Conservation (phyloP, 2,329 filamentous ascomycete species). For the Xylariales sp. region DNA sequence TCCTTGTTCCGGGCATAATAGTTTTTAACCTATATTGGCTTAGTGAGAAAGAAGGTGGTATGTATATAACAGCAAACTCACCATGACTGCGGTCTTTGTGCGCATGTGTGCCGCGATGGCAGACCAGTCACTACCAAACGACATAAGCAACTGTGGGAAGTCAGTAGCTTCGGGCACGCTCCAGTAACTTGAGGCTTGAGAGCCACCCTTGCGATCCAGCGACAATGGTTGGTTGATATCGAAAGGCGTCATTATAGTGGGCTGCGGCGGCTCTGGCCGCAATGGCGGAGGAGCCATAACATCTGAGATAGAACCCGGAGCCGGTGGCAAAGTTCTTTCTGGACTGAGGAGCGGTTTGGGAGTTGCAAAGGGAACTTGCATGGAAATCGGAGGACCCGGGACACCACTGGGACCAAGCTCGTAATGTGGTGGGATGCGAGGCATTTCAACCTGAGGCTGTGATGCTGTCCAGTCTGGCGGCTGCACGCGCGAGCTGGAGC, state of each 20-base stretch:
- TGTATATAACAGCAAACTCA: slow-evolving; percentile 34
- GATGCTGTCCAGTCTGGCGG: slow-evolving; percentile 33
- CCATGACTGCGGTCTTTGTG: slow-evolving; percentile 84
- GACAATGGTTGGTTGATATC: slow-evolving; percentile 40
- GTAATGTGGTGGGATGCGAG: slow-evolving; percentile 37
- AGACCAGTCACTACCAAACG: slow-evolving; percentile 76
- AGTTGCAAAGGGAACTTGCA: slow-evolving; percentile 23
- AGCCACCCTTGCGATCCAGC: slow-evolving; percentile 46
- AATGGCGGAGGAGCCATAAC: slow-evolving; percentile 54
- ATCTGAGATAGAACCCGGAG: slow-evolving; percentile 39
- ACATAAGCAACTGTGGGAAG: slow-evolving; percentile 65
- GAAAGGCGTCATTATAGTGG: slow-evolving; percentile 42
- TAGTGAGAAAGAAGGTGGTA: slow-evolving; percentile 12
- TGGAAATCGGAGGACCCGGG: slow-evolving; percentile 36
- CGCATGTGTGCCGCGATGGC: slow-evolving; percentile 75
- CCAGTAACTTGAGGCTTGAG: slow-evolving; percentile 77
- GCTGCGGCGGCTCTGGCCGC: slow-evolving; percentile 49
- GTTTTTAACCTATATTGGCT: slow-evolving; percentile 56
- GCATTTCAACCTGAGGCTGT: slow-evolving; percentile 32
- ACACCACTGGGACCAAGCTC: slow-evolving; percentile 39
- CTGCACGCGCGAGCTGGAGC: slow-evolving; percentile 49
- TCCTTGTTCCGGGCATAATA: slow-evolving; percentile 63
- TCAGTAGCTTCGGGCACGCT: slow-evolving; percentile 77
- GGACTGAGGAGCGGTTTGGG: slow-evolving; percentile 22
- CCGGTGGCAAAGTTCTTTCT: slow-evolving; percentile 19